Conservation (phyloP, 1,139 yeast genomes). For the Protomyces lactucae-debilis region DNA sequence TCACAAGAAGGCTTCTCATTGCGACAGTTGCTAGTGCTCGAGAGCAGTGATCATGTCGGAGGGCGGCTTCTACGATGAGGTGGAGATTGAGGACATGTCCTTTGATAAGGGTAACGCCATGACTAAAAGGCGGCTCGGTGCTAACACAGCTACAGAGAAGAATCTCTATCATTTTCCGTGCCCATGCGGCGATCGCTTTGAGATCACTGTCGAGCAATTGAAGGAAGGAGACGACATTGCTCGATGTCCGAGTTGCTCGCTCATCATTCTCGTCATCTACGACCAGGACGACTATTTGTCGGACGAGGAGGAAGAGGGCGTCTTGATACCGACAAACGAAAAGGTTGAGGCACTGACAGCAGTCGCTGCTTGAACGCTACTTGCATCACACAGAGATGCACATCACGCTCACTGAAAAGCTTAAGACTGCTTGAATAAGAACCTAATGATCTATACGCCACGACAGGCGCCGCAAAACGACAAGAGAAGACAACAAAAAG, state of each 20-base stretch:
- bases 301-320: constrained; percentile 11
- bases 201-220: constrained; percentile 69
- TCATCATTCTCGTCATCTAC: constrained; percentile 86
- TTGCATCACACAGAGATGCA: too few relatives aligned
- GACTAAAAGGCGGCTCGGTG: too few relatives aligned
- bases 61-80: constrained; percentile 67
- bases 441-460: too few relatives aligned
- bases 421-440: too few relatives aligned
- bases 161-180: constrained; percentile 90
- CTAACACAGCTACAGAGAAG: constrained; percentile 40
- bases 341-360: background rate
- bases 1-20: too few relatives aligned
- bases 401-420: too few relatives aligned
- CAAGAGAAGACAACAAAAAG: too few relatives aligned
- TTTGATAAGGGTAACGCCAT: constrained; percentile 39
- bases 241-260: constrained; percentile 91
- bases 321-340: background rate
- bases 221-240: constrained; percentile 83
- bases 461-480: too few relatives aligned
- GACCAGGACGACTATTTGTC: constrained; percentile 43
- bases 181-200: constrained; percentile 96
- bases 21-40: too few relatives aligned
- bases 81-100: constrained; percentile 94
- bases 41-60: constrained; percentile 39
- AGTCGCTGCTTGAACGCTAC: background rate